A percentile compares a stretch with the other conserved stretches of the same genome.
Evolutionary conservation across 2,329 filamentous ascomycete genomes (phyloP).

Genomic region (Fusarium sp.): DNA sequence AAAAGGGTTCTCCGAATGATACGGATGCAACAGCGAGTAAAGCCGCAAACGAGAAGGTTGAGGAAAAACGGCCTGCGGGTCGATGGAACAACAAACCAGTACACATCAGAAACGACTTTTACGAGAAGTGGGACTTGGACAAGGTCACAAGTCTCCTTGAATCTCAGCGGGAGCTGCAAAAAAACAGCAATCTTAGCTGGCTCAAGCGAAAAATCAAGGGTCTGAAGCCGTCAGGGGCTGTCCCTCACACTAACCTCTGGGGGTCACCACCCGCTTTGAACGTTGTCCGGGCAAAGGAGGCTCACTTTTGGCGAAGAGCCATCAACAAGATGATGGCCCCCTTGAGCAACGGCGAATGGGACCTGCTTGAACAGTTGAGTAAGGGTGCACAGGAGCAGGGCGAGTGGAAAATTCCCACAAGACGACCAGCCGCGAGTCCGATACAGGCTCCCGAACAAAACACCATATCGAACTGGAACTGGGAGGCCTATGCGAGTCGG

Average conservation of each 20-base stretch:
- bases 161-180: conserved; percentile 56
- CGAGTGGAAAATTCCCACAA: conserved; percentile 54
- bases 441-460: neutral
- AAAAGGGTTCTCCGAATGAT: neutral
- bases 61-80: neutral
- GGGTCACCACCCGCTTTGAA: conserved; percentile 57
- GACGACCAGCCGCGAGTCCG: conserved; percentile 41
- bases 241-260: conserved; percentile 63
- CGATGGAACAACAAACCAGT: conserved; percentile 8
- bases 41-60: neutral
- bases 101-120: conserved; percentile 49
- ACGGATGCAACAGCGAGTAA: neutral
- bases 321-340: conserved; percentile 66
- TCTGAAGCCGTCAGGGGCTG: conserved; percentile 49
- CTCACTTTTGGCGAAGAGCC: conserved; percentile 61
- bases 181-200: conserved; percentile 43
- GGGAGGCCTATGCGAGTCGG: conserved; percentile 56
- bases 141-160: conserved; percentile 58
- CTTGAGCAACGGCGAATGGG: conserved; percentile 66
- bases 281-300: conserved; percentile 57
- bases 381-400: conserved; percentile 53
- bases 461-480: conserved; percentile 51
- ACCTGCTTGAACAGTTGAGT: conserved; percentile 62
- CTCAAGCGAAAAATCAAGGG: conserved; percentile 40
- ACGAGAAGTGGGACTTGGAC: conserved; percentile 62